Evolutionary conservation across 208 protist genomes (phyloP).

Genomic region (Acanthamoeba sp.): DNA sequence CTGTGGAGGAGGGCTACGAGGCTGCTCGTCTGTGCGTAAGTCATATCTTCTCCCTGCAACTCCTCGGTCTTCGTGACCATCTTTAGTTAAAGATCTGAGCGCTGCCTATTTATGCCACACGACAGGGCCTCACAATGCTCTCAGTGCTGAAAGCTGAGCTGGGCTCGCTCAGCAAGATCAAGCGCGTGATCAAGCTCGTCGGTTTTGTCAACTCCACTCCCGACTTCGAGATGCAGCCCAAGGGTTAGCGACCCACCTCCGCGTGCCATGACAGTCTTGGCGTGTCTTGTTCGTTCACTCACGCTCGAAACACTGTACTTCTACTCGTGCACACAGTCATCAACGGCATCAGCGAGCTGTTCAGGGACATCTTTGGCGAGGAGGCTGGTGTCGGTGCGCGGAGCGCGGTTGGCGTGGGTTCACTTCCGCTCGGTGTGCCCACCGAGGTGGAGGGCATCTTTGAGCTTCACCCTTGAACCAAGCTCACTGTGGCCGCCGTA

Average conservation of each 20-base stretch:
- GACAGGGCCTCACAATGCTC: slow-evolving; percentile 12
- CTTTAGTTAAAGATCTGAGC: not conserved
- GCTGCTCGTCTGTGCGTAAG: not conserved
- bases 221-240: slow-evolving; percentile 23
- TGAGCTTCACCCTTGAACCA: not conserved
- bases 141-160: slow-evolving; percentile 2
- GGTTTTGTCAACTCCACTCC: slow-evolving; percentile 39
- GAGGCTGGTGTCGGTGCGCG: not conserved
- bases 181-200: slow-evolving; percentile 21
- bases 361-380: slow-evolving; percentile 31
- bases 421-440: not conserved
- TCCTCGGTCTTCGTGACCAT: not conserved
- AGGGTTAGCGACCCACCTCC: not conserved
- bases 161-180: slow-evolving; percentile 43
- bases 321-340: no score
- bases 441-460: slow-evolving; percentile 55
- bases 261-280: no score
- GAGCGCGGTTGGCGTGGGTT: not conserved
- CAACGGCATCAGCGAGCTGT: slow-evolving; percentile 41
- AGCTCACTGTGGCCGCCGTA: no score
- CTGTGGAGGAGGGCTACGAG: not conserved
- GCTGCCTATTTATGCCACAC: not conserved
- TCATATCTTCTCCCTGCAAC: not conserved
- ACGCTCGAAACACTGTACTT: no score
- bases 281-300: not conserved